Percentiles rank a stretch among this genome's conserved stretches.
phyloP scores from a whole-genome alignment of 2,329 filamentous ascomycete genomes.

The Cladosporium sp. region DNA sequence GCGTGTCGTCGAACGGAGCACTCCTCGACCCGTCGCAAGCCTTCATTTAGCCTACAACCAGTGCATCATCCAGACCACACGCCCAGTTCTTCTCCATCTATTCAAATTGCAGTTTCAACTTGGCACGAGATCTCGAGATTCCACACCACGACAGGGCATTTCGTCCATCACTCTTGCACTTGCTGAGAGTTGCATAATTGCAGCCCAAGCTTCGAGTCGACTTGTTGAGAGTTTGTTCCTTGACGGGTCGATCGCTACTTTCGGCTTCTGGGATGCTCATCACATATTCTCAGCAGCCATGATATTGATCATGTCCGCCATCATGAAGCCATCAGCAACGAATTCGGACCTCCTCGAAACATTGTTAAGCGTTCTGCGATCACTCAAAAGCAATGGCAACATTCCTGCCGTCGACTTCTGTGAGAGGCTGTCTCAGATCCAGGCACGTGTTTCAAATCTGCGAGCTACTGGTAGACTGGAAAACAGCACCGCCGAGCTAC shows the following conservation, averaged over 20 bases:
- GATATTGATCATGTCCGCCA: constrained; percentile 45
- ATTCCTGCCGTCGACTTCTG: constrained; percentile 46
- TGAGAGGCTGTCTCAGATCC: constrained; percentile 40
- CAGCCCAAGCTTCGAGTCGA: constrained; percentile 46
- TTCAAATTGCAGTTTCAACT: constrained; percentile 28
- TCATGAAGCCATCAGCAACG: constrained; percentile 36
- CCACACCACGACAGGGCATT: constrained; percentile 22
- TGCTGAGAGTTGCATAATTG: constrained; percentile 46
- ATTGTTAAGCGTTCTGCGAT: constrained; percentile 41
- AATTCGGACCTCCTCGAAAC: constrained; percentile 44
- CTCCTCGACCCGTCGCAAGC: constrained; percentile 34
- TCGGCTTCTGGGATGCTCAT: constrained; percentile 51
- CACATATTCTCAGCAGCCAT: constrained; percentile 51
- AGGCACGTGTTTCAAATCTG: constrained; percentile 12
- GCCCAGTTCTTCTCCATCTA: constrained; percentile 38
- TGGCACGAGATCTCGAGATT: neutral
- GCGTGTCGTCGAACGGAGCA: constrained; percentile 34
- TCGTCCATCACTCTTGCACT: constrained; percentile 36
- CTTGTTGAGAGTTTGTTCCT: constrained; percentile 50
- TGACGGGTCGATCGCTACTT: constrained; percentile 48
- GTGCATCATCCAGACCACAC: constrained; percentile 39
- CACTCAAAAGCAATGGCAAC: constrained; percentile 45
- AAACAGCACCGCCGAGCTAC: neutral
- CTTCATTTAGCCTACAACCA: constrained; percentile 41
- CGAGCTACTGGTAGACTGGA: constrained; percentile 5